Evolutionary conservation across 257 asterid genomes (phyloP).

Genomic region (Paraleonurus japonicus): DNA sequence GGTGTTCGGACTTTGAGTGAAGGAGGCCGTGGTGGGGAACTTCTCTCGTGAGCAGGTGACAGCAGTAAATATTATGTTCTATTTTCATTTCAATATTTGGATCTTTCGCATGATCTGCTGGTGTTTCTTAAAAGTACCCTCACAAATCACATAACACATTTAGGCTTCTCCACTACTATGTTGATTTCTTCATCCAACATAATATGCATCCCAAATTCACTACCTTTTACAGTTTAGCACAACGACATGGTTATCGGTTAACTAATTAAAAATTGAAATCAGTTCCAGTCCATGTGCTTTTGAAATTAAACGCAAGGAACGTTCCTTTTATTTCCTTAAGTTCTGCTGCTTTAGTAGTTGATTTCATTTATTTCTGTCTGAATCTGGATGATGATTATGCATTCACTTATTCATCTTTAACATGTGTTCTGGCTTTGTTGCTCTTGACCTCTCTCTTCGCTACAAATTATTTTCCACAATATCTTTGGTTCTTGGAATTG

Average conservation of each 20-base stretch:
- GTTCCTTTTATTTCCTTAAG: not conserved
- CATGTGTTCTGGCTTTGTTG: constrained; percentile 5
- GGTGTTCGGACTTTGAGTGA: constrained; percentile 99
- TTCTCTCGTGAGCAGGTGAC: constrained; percentile 97
- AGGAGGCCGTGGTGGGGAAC: constrained; percentile 97
- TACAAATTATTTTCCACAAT: not conserved
- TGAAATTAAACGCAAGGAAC: not conserved
- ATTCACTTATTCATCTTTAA: not conserved
- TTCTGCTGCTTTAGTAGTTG: constrained; percentile 14
- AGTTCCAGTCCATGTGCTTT: not conserved
- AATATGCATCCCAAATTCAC: not conserved
- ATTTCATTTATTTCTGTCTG: not conserved
- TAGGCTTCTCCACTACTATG: not conserved
- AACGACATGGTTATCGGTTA: not conserved
- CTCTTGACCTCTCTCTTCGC: not conserved
- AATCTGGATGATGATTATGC: constrained; percentile 1
- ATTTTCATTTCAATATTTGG: not conserved
- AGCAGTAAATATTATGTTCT: constrained; percentile 5
- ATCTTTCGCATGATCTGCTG: not conserved
- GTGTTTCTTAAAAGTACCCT: not conserved
- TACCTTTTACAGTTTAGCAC: not conserved
- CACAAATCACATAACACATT: not conserved
- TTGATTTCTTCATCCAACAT: constrained; percentile 5
- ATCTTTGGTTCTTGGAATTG: constrained; percentile 12
- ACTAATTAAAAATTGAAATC: constrained; percentile 5